Conservation (phyloP, 257 asterid genomes). For the Jaltomata sinuosa region DNA sequence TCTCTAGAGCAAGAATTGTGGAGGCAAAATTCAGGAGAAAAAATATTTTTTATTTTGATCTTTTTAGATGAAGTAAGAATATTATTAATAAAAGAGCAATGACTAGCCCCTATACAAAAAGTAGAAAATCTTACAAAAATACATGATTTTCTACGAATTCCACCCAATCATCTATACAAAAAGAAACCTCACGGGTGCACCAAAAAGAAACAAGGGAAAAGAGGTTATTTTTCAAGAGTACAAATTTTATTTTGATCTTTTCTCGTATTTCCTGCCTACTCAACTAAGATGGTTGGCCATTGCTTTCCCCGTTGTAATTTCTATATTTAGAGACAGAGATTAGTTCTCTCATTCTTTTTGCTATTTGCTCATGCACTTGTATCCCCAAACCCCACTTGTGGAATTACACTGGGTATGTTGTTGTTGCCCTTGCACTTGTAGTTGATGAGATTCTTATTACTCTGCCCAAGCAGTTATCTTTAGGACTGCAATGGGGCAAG, state of each 20-base stretch:
- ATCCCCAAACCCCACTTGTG: no score
- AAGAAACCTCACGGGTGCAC: no score
- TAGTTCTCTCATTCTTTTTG: neutral
- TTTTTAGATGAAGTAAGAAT: no score
- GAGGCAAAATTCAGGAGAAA: neutral
- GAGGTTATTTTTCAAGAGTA: no score
- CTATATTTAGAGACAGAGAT: neutral
- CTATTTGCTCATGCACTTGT: neutral
- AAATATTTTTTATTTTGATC: neutral
- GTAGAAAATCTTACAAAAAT: no score
- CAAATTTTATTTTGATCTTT: neutral
- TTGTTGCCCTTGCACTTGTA: neutral
- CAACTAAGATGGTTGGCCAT: neutral
- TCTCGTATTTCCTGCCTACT: neutral
- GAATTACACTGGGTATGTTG: no score
- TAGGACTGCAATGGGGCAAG: constrained; percentile 39
- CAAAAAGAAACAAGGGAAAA: no score
- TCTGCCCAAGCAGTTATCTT: neutral
- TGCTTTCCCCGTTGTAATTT: neutral
- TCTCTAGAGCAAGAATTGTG: neutral
- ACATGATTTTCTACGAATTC: no score
- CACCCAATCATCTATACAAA: no score
- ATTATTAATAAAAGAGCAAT: no score
- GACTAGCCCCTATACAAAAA: no score
- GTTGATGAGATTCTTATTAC: neutral